Percentiles rank a stretch among this genome's conserved stretches.
Evolutionary conservation across 2,329 filamentous ascomycete genomes (phyloP).

Genomic region (Xylaria hypoxylon): DNA sequence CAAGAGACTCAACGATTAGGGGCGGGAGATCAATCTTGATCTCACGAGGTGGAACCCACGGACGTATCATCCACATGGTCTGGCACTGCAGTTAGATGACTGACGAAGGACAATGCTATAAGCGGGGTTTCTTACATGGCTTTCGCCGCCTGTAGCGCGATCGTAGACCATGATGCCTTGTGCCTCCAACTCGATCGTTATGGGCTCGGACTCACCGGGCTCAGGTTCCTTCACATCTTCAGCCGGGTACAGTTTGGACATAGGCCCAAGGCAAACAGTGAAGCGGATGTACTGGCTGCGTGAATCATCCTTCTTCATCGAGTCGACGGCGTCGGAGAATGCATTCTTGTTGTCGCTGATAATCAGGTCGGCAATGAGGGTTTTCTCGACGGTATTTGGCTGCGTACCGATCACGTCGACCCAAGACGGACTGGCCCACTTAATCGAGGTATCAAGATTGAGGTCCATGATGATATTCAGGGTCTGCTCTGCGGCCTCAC

Average conservation of each 20-base stretch:
- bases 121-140: constrained; percentile 79
- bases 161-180: constrained; percentile 99
- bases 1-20: constrained; percentile 90
- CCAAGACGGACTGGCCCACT: constrained; percentile 98
- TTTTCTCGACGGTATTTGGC: constrained; percentile 78
- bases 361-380: constrained; percentile 82
- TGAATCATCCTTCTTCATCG: constrained; percentile 92
- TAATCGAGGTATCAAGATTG: constrained; percentile 87
- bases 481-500: constrained; percentile 95
- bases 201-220: constrained; percentile 56
- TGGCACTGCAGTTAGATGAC: constrained; percentile 53
- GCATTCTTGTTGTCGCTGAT: constrained; percentile 80
- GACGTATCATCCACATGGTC: constrained; percentile 99
- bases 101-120: constrained; percentile 4
- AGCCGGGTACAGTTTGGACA: constrained; percentile 71
- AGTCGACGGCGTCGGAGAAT: constrained; percentile 86
- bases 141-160: constrained; percentile 83
- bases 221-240: constrained; percentile 56
- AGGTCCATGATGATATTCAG: constrained; percentile 96
- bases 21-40: constrained; percentile 95
- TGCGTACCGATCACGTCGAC: constrained; percentile 88
- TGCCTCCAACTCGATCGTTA: constrained; percentile 84
- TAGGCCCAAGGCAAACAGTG: constrained; percentile 74
- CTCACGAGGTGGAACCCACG: constrained; percentile 87
- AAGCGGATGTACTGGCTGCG: constrained; percentile 92